Evolutionary conservation across 306 rosid species (phyloP), one percentile per base, ranked within the genome.

Genomic region (Acacia confusa): DNA sequence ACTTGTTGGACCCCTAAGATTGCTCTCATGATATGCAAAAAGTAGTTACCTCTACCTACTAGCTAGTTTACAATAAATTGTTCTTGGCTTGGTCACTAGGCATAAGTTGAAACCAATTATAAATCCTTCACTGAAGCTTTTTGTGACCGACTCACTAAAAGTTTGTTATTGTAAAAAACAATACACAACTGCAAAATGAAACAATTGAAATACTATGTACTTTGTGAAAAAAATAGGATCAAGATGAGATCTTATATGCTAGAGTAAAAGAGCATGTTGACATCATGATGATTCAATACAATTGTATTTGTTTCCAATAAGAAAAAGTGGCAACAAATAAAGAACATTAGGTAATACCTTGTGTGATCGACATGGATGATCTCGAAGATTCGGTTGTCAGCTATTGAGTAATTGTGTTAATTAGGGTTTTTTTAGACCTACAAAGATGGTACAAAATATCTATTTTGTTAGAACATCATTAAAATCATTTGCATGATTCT

Each of bases 1-100:
- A 86, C 28, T 60, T 17, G 86, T 50, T 24, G 88, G 83, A 43
- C 63, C 76, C 15, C 44, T 40, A 8, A 13, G 83, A 68, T 58
- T 48, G 60, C 79, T 66, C 47, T 84, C 84, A 15, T 61, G 83
- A 83, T 83, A 81, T 50, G 22, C 20, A 30, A 30, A 64, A 17
- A 75, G 55, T 25, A 66, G 82, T 45, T n/a, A 11, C 65, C 58
- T 47, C 71, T 16, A 0, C 0, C 61, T 55, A 20, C 61, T 55
- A 6, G 61, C 27, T n/a, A 55, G 4, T 11, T 20, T 6, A 53
- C 9, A 53, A 3, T 19, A 6, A 45, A 20, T 53, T 53, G 24
- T 53, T 53, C 24, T 50, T 50, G 7, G 9, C 57, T 53, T 53
- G 10, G 2, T 53, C 61, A 53, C 27, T 8, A 7, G 27, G 4